Percentiles rank a stretch among this genome's conserved stretches.
These are phyloP conservation scores for Aspergillus piperis DNA, from an alignment of 2,329 filamentous ascomycete genomes.

Conservation along the genomic window DNA sequence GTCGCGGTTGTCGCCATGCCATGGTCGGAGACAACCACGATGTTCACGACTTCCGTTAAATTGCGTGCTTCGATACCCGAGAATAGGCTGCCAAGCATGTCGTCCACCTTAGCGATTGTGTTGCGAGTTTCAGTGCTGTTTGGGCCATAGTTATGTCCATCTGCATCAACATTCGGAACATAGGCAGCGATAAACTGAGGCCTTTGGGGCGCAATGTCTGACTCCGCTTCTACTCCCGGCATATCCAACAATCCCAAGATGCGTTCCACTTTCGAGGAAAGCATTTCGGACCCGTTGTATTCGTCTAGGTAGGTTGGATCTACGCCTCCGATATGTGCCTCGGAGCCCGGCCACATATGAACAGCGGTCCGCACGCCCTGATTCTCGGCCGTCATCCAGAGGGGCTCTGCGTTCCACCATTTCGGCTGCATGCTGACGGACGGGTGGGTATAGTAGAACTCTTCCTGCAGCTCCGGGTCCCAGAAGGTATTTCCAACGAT, in stretches of 20 bases:
- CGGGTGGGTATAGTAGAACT: slow-evolving; percentile 87
- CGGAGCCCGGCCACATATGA: slow-evolving; percentile 98
- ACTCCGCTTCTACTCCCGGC: slow-evolving; percentile 67
- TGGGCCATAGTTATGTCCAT: slow-evolving; percentile 85
- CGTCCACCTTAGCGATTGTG: slow-evolving; percentile 78
- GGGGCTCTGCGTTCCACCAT: slow-evolving; percentile 93
- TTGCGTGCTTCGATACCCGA: slow-evolving; percentile 76
- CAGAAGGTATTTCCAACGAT: slow-evolving; percentile 94
- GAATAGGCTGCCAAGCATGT: slow-evolving; percentile 77
- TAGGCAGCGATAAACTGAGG: slow-evolving; percentile 94
- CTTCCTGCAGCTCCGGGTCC: slow-evolving; percentile 73
- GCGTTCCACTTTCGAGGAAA: slow-evolving; percentile 74
- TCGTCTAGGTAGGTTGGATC: slow-evolving; percentile 81
- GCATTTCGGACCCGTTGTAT: slow-evolving; percentile 74
- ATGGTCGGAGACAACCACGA: slow-evolving; percentile 95
- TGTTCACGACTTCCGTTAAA: slow-evolving; percentile 84
- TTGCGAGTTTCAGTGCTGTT: slow-evolving; percentile 87
- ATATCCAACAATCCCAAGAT: slow-evolving; percentile 83
- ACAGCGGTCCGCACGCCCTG: slow-evolving; percentile 77
- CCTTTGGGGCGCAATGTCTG: slow-evolving; percentile 57
- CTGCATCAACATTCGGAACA: slow-evolving; percentile 85
- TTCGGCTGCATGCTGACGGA: slow-evolving; percentile 74
- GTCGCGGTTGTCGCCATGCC: slow-evolving; percentile 94
- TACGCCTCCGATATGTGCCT: slow-evolving; percentile 75
- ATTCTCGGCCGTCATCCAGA: slow-evolving; percentile 90